Base-by-base conservation (phyloP, 2,329 filamentous ascomycete genomes). In the Aphanocladium album region DNA sequence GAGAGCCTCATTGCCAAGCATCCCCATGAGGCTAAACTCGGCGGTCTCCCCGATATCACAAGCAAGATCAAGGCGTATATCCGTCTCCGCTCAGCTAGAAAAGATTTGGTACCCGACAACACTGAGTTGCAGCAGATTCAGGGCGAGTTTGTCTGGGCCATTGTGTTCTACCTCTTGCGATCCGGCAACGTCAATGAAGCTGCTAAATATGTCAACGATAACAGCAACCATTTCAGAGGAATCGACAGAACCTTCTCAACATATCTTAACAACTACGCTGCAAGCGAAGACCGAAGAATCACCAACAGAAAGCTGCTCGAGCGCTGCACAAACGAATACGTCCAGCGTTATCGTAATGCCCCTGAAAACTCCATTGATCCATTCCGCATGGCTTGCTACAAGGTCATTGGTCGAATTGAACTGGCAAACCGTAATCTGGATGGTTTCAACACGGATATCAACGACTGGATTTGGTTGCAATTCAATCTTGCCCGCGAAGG, bases 351-450 rank as follows among this genome's bases (percentile, higher is more conserved):
- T 27, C 88, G 91, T 65, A 91, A 96, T 68, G 90, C 90, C 0
- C 90, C 91, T 0, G 90, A 95, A 62, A 89, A 93, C 70, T 90
- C 90, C 1, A 87, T 96, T 64, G 95, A 99, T 72, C 95, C 95
- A 27, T 99, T 96, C 78, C 88, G 92, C 58, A 93, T 96, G 86
- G 93, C 93, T 52, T 97, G 95, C 73, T 98, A 98, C 82, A 98
- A 99, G 80, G 88, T 99, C 63, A 89, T 99, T 67, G 95, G 96
- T 50, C 91, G 87, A 50, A 88, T 86, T 67, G 87, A 89, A 68
- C 76, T 89, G 27, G 79, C 77, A 69, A 86, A 87, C 73, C 83
- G 87, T 64, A 85, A 81, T 66, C 73, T 89, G 33, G 85, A 87
- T 25, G 83, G 82, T 50, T 75, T 89, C 39, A 84, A 83, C 67